phyloP scores from a whole-genome alignment of 2,329 filamentous ascomycete genomes.

The Fusarium lyarnte region DNA sequence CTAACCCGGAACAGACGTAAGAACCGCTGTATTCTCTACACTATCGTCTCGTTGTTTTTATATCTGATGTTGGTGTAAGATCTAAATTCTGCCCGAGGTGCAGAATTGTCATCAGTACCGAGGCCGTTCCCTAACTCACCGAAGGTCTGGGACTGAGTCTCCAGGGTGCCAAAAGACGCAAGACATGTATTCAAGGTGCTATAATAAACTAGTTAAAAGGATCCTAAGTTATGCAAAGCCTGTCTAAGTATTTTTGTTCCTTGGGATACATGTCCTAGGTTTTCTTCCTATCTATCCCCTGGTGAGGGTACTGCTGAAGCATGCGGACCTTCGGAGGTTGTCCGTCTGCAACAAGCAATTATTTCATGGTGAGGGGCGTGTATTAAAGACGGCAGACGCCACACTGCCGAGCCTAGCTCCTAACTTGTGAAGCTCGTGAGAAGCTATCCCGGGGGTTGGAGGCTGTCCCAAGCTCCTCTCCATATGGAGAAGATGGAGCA shows the following conservation, averaged over 20 bases:
- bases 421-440: slow-evolving; percentile 11
- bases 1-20: slow-evolving; percentile 23
- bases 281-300: background rate
- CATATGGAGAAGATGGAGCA: slow-evolving; percentile 5
- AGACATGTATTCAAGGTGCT: background rate
- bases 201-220: background rate
- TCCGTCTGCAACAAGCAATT: slow-evolving; percentile 23
- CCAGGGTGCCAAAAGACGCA: background rate
- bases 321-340: slow-evolving; percentile 34
- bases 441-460: slow-evolving; percentile 21
- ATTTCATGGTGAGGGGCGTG: slow-evolving; percentile 16
- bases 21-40: background rate
- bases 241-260: background rate
- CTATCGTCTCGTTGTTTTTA: background rate
- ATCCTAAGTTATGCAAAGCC: background rate
- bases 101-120: slow-evolving; percentile 4
- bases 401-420: slow-evolving; percentile 6
- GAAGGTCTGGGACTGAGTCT: slow-evolving; percentile 6
- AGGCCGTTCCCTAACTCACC: slow-evolving; percentile 25
- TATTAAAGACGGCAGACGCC: slow-evolving; percentile 1
- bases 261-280: too few relatives aligned
- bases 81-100: slow-evolving; percentile 15
- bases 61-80: slow-evolving; percentile 17
- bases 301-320: slow-evolving; percentile 12
- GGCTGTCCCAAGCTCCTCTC: slow-evolving; percentile 11